These are phyloP conservation scores for Xylaria sp. DNA, from an alignment of 2,329 filamentous ascomycete species.

Conservation along the genomic window DNA sequence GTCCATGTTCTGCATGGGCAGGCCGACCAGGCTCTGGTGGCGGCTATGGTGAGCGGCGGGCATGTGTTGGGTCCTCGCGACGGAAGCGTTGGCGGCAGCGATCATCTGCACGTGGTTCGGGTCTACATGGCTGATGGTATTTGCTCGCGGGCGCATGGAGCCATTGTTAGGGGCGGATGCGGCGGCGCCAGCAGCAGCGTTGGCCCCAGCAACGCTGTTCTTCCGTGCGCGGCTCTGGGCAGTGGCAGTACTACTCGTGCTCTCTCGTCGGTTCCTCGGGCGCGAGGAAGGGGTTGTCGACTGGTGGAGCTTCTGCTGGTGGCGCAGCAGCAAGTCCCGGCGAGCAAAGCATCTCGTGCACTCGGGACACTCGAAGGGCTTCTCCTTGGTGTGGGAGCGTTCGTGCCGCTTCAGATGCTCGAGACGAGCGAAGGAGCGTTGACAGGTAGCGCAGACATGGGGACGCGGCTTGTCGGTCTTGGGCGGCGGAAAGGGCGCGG, in stretches of 20 bases:
- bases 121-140: slow-evolving; percentile 96
- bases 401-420: slow-evolving; percentile 98
- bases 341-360: slow-evolving; percentile 95
- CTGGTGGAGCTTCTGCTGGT: slow-evolving; percentile 99
- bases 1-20: slow-evolving; percentile 68
- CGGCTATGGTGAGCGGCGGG: slow-evolving; percentile 73
- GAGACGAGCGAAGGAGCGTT: slow-evolving; percentile 90
- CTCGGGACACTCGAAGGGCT: slow-evolving; percentile 97
- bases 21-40: slow-evolving; percentile 78
- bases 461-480: slow-evolving; percentile 98
- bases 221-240: slow-evolving; percentile 84
- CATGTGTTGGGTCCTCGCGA: slow-evolving; percentile 58
- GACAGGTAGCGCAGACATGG: slow-evolving; percentile 91
- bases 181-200: slow-evolving; percentile 59
- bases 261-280: slow-evolving; percentile 89
- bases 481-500: slow-evolving; percentile 73
- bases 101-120: slow-evolving; percentile 78
- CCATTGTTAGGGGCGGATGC: slow-evolving; percentile 62
- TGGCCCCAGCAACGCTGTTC: slow-evolving; percentile 80
- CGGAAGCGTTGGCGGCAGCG: slow-evolving; percentile 67
- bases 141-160: slow-evolving; percentile 86
- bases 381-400: slow-evolving; percentile 78
- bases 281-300: slow-evolving; percentile 87
- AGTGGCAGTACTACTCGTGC: slow-evolving; percentile 77
- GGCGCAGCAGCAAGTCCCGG: slow-evolving; percentile 87